phyloP scores from a whole-genome alignment of 176 grass and related monocot genomes.

The Dendrocalamus sinicus region DNA sequence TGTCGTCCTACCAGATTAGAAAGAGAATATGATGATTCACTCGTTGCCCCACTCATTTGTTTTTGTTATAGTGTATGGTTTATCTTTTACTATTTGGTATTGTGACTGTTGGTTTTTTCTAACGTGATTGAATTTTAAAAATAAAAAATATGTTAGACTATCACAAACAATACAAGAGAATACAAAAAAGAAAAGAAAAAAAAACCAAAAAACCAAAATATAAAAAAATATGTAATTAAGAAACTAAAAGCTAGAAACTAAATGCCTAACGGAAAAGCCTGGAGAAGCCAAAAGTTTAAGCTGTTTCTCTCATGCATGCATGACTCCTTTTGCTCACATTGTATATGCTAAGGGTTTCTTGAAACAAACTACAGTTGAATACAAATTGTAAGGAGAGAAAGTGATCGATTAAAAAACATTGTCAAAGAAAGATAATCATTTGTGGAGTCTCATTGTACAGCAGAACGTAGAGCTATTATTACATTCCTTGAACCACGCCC shows the following conservation, averaged over 20 bases:
- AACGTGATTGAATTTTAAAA: no score
- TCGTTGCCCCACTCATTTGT: neutral
- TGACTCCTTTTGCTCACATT: neutral
- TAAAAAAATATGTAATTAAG: no score
- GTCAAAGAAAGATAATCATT: neutral
- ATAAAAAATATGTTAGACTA: no score
- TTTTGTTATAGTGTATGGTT: no score
- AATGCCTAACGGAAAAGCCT: no score
- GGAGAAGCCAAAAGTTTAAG: neutral
- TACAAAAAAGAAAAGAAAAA: no score
- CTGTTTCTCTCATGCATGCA: neutral
- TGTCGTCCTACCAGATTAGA: slow-evolving; percentile 9
- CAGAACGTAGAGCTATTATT: neutral
- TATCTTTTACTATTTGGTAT: no score
- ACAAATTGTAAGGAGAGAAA: neutral
- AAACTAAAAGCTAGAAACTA: no score
- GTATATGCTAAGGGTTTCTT: neutral
- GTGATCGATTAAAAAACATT: neutral
- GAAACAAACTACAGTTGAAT: neutral
- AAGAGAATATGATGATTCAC: neutral
- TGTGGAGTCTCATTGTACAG: neutral
- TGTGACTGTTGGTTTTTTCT: no score
- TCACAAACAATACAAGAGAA: no score
- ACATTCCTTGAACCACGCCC: neutral
- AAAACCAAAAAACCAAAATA: no score